Base-by-base conservation (phyloP, 2,329 filamentous ascomycete genomes). In the Thermomyces lanuginosus region DNA sequence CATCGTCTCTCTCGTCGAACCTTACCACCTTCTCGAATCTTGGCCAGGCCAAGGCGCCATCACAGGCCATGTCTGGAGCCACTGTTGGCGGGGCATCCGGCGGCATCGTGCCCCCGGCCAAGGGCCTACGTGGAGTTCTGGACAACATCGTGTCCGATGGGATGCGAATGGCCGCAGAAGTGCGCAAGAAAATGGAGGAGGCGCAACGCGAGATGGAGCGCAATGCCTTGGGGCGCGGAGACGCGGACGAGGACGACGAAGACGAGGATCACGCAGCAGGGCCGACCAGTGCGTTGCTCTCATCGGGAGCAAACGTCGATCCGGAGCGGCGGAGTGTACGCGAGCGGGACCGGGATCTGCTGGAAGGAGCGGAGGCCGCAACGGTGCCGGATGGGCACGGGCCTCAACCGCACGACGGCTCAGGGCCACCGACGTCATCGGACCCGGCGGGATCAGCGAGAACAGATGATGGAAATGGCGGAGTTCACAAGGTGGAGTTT, bases 101-200 rank as follows among this genome's bases (percentile, higher is more conserved):
- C 20, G 66, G 75, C 34, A 63, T 74, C 43, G 63, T 69, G 17
- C 71, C 63, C 23, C 64, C 70, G 1, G 66, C 66, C 10, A 77
- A 84, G 38, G 82, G 89, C 12, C 65, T 98, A 1, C 69, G 89
- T 21, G 89, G 89, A 11, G 89, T 98, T 32, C 62, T 98, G 20
- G 89, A 98, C 57, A 92, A 92, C 42, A 95, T 98, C 42, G 89
- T 95, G 37, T 92, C 79, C 2, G 89, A 98, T 47, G 89, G 89
- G 21, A 93, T 95, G 74, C 76, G 86, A 17, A 86, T 95, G 32
- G 89, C 89, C 0, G 80, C 77, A 1, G 89, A 98, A 51, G 86
- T 98, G 27, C 68, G 79, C 38, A 72, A 84, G 42, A 68, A 84
- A 22, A 92, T 95, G 76, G 86, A 98, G 36, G 89, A 98, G 48